Conservation (phyloP, 2,329 filamentous ascomycete species). For the Colletotrichum filicis region DNA sequence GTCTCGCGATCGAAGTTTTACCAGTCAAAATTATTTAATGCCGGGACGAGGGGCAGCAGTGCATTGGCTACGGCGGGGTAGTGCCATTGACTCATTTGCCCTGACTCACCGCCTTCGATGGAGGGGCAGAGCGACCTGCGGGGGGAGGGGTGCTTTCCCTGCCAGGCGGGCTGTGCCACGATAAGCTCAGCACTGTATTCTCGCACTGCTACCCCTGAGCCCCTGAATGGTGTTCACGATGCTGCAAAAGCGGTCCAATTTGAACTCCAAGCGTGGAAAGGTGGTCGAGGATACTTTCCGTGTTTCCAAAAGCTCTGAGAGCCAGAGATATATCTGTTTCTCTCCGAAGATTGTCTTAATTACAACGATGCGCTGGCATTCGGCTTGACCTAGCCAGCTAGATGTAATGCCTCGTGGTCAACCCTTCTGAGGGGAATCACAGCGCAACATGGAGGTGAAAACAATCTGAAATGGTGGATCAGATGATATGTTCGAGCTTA, state of each 20-base stretch:
- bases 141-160: constrained; percentile 22
- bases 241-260: neutral
- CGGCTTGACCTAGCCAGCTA: no score
- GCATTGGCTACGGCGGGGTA: constrained; percentile 34
- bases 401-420: no score
- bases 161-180: neutral
- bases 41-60: constrained; percentile 31
- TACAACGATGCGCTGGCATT: no score
- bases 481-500: no score
- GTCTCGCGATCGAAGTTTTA: constrained; percentile 25
- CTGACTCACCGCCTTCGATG: constrained; percentile 33
- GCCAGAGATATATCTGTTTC: no score
- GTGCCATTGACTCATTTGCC: constrained; percentile 32
- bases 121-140: constrained; percentile 28
- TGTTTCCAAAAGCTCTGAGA: no score
- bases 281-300: no score
- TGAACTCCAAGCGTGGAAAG: no score
- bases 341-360: no score
- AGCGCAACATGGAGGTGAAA: no score
- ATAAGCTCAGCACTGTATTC: neutral
- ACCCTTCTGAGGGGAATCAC: no score
- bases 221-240: neutral
- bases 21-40: constrained; percentile 23
- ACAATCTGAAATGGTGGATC: no score
- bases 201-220: neutral